Evolutionary conservation across 2,329 filamentous ascomycete genomes (phyloP).

Genomic region (Ophiosphaerella herpotricha): DNA sequence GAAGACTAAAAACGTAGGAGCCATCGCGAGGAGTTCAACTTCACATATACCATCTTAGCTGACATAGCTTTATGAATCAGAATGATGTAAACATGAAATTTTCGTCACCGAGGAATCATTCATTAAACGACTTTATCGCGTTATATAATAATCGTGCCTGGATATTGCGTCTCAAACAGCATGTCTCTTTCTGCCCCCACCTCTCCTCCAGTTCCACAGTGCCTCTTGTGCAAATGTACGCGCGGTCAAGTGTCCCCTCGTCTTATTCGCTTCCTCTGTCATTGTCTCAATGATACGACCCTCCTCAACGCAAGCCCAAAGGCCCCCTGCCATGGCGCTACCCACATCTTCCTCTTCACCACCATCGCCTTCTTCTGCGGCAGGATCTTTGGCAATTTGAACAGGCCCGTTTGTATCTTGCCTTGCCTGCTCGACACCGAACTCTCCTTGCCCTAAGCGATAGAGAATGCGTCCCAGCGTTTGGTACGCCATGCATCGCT

Average conservation of each 20-base stretch:
- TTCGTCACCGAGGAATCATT: neutral
- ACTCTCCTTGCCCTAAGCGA: conserved; percentile 75
- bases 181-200: conserved; percentile 65
- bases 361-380: conserved; percentile 38
- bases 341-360: conserved; percentile 35
- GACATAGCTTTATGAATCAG: no score
- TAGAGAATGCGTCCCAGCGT: conserved; percentile 85
- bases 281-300: conserved; percentile 78
- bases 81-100: no score
- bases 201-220: conserved; percentile 83
- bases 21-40: no score
- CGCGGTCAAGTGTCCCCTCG: conserved; percentile 75
- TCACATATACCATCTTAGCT: no score
- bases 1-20: no score
- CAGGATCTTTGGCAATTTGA: conserved; percentile 47
- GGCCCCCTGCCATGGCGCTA: conserved; percentile 65
- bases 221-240: conserved; percentile 86
- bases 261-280: conserved; percentile 71
- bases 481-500: conserved; percentile 90
- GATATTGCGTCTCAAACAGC: conserved; percentile 38
- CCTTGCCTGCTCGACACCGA: conserved; percentile 57
- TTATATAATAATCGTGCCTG: no score
- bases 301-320: conserved; percentile 82
- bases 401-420: conserved; percentile 53
- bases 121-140: no score